Conservation (phyloP, 768 basidiomycete species). For the Boletus vinaceobasis region DNA sequence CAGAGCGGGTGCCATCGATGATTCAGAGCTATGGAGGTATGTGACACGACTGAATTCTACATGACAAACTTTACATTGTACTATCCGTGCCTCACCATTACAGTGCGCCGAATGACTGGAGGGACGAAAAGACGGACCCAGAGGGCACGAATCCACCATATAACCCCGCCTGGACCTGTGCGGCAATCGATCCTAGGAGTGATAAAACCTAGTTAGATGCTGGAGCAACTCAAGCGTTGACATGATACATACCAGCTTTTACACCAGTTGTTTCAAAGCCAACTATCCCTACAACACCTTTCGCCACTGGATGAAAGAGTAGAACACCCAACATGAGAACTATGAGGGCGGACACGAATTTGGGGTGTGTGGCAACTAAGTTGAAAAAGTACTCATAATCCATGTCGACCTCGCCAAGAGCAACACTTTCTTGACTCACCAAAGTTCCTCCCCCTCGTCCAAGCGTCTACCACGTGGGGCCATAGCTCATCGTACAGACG, state of each 20-base stretch:
- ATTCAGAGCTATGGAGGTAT: background rate
- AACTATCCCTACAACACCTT: rapidly evolving
- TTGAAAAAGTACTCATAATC: background rate
- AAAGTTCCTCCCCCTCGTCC: background rate
- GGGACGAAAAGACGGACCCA: background rate
- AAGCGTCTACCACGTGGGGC: background rate
- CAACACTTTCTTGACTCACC: background rate
- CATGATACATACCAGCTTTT: slow-evolving; percentile 1
- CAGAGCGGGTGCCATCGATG: background rate
- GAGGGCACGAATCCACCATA: slow-evolving; percentile 2
- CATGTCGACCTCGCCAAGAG: background rate
- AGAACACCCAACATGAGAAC: background rate
- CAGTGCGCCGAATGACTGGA: slow-evolving; percentile 10
- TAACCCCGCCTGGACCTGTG: background rate
- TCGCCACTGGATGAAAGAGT: background rate
- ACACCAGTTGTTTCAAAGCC: background rate
- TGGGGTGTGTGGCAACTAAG: background rate
- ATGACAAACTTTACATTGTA: background rate
- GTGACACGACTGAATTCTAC: background rate
- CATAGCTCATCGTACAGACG: background rate
- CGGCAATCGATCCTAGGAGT: slow-evolving; percentile 7
- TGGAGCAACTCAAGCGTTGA: background rate
- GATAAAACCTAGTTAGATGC: background rate
- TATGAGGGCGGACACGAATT: rapidly evolving
- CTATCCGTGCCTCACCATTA: background rate